Conservation (phyloP, 305 asterid genomes). For the Fraxinus baroniana region DNA sequence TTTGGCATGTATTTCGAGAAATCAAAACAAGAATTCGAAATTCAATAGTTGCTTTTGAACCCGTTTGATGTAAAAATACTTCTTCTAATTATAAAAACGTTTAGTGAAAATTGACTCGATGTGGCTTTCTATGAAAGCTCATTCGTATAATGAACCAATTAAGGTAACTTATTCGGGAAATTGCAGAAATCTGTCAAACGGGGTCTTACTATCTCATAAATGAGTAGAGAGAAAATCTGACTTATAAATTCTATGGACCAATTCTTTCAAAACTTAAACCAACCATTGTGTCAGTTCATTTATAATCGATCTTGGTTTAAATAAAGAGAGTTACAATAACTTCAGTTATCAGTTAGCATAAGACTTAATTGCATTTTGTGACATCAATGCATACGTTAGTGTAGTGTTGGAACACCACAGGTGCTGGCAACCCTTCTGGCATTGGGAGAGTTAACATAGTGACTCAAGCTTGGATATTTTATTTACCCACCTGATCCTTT, state of each 20-base stretch:
- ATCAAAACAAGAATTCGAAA: no score
- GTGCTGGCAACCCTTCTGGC: conserved; percentile 31
- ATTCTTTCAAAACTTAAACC: no score
- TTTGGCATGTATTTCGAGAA: not conserved
- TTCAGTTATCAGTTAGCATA: not conserved
- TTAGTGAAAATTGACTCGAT: no score
- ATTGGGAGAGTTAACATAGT: conserved; percentile 38
- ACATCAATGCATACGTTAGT: not conserved
- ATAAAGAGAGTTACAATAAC: not conserved
- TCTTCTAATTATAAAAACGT: no score
- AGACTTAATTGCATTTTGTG: not conserved
- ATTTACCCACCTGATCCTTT: conserved; percentile 35
- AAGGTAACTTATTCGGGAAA: not conserved
- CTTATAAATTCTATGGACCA: not conserved
- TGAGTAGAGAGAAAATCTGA: not conserved
- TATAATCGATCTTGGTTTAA: not conserved
- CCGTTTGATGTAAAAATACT: not conserved
- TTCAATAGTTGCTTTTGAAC: not conserved
- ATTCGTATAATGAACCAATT: not conserved
- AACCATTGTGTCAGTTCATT: no score
- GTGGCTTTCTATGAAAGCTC: not conserved
- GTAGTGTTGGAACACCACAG: conserved; percentile 28
- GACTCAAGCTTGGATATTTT: conserved; percentile 28
- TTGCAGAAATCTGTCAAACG: not conserved
- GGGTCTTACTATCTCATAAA: not conserved